phyloP scores from a whole-genome alignment of 1,284 basidiomycete genomes.

The Irpex sp. region DNA sequence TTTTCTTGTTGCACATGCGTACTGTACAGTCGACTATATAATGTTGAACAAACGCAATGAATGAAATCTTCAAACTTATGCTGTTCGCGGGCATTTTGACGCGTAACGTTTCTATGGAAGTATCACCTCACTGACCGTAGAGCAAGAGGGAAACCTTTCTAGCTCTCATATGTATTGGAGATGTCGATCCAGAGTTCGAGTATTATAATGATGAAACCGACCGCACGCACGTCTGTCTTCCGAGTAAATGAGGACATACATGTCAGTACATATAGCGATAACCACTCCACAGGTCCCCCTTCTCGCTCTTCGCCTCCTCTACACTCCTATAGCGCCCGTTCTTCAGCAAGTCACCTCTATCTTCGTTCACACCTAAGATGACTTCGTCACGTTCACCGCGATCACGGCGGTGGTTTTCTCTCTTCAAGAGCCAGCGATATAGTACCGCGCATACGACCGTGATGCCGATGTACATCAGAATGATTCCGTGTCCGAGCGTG shows the following conservation, averaged over 20 bases:
- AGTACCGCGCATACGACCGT: slow-evolving; percentile 37
- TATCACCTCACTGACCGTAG: too few relatives aligned
- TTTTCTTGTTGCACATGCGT: too few relatives aligned
- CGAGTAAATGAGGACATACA: not conserved
- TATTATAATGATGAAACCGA: too few relatives aligned
- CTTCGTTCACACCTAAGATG: slow-evolving; percentile 33
- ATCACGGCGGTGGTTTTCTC: slow-evolving; percentile 41
- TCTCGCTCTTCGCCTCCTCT: slow-evolving; percentile 34
- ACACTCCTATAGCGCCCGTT: slow-evolving; percentile 20
- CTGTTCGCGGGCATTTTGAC: too few relatives aligned
- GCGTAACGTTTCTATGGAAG: too few relatives aligned
- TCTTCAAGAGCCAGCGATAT: slow-evolving; percentile 33
- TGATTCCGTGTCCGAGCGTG: slow-evolving; percentile 45
- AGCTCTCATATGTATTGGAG: too few relatives aligned
- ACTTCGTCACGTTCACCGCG: slow-evolving; percentile 45
- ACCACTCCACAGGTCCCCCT: slow-evolving; percentile 36
- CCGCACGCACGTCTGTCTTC: too few relatives aligned
- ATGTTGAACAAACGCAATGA: too few relatives aligned
- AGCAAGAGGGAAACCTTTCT: too few relatives aligned
- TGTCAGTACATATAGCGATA: slow-evolving; percentile 32
- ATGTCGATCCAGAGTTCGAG: too few relatives aligned
- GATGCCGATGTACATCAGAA: slow-evolving; percentile 46
- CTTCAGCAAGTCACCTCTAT: slow-evolving; percentile 22
- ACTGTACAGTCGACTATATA: too few relatives aligned
- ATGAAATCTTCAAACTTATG: too few relatives aligned